Percentiles rank a stretch among this genome's conserved stretches.
Conservation (phyloP, 2,329 filamentous ascomycete species). For the Cladosporium sp. region DNA sequence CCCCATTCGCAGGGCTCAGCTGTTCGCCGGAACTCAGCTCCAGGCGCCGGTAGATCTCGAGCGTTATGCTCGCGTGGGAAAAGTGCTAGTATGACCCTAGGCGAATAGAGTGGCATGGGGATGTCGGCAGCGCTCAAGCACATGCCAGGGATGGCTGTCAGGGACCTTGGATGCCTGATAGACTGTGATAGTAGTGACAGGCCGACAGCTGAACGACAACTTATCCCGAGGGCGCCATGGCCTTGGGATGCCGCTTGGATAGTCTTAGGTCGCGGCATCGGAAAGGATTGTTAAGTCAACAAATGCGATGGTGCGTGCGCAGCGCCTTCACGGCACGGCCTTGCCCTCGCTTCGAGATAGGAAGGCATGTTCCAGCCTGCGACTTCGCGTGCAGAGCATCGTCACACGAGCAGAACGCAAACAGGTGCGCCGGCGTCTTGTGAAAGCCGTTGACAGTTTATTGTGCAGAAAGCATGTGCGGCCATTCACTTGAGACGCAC, state of each 20-base stretch:
- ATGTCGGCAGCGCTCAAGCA: not conserved
- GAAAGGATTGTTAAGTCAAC: not conserved
- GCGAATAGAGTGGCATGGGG: slow-evolving; percentile 6
- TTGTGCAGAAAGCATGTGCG: too few relatives aligned
- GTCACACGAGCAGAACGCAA: not conserved
- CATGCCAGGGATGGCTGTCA: not conserved
- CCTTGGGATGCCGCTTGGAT: not conserved
- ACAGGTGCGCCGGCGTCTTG: not conserved
- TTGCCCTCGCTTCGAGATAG: slow-evolving; percentile 1
- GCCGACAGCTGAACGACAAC: not conserved
- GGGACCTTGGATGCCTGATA: not conserved
- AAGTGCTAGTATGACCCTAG: not conserved
- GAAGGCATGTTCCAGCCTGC: slow-evolving; percentile 1
- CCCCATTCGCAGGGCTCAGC: not conserved
- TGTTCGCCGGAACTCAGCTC: slow-evolving; percentile 1
- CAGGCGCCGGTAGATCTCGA: not conserved
- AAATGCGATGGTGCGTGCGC: not conserved
- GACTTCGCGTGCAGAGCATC: not conserved
- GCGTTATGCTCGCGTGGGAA: slow-evolving; percentile 8
- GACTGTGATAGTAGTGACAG: too few relatives aligned
- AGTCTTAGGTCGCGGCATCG: not conserved
- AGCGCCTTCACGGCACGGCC: not conserved
- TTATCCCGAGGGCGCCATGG: not conserved
- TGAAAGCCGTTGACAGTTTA: not conserved
- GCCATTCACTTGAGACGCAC: not conserved